These are phyloP conservation scores for Fusarium hainanense DNA, from an alignment of 2,329 filamentous ascomycete species.

Conservation along the genomic window DNA sequence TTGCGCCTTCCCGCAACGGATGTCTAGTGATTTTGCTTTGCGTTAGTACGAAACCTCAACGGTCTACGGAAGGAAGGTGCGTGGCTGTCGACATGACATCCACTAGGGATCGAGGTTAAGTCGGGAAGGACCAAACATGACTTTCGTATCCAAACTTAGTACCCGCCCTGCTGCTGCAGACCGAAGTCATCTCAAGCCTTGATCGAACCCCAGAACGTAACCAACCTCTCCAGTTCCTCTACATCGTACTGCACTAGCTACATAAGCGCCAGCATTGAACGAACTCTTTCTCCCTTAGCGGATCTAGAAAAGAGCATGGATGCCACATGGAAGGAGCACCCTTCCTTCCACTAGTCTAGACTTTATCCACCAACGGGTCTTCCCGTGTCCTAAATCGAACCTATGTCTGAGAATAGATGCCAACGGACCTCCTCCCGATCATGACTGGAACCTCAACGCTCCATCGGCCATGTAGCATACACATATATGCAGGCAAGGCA, in stretches of 20 bases:
- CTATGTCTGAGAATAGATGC: neutral
- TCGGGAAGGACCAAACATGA: neutral
- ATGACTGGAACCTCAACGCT: conserved; percentile 6
- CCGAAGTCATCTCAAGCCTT: conserved; percentile 5
- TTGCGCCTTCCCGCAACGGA: conserved; percentile 11
- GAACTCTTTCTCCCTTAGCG: neutral
- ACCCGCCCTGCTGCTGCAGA: neutral
- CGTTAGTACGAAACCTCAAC: conserved; percentile 9
- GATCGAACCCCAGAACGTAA: conserved; percentile 1
- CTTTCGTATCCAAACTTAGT: conserved; percentile 12
- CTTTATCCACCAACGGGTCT: conserved; percentile 26
- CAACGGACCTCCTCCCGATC: neutral
- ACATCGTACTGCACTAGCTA: too few species aligned
- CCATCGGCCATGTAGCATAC: neutral
- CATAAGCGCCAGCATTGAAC: neutral
- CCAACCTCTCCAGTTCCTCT: neutral
- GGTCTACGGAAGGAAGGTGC: conserved; percentile 4
- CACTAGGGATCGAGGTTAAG: neutral
- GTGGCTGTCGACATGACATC: neutral
- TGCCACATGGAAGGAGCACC: conserved; percentile 29
- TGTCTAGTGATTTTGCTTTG: conserved; percentile 10
- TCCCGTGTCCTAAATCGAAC: conserved; percentile 20
- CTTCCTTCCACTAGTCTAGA: conserved; percentile 5
- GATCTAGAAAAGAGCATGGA: conserved; percentile 31
- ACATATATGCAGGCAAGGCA: conserved; percentile 11